Evolutionary conservation across 106 monocot species (phyloP).

Genomic region (Vanilla planifolia): DNA sequence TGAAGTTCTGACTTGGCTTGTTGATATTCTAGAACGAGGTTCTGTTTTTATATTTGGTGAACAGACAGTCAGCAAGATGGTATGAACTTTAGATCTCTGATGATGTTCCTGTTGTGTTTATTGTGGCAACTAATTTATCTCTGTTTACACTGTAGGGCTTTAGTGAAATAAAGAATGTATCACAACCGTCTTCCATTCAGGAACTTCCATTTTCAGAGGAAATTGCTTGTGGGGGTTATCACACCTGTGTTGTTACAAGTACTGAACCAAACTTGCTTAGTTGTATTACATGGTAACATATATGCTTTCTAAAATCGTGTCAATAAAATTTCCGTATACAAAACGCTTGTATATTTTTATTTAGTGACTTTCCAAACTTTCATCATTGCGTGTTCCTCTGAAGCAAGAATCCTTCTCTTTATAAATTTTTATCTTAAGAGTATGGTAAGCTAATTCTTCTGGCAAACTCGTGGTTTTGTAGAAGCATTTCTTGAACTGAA

Average conservation of each 20-base stretch:
- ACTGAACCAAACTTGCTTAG: slow-evolving; percentile 4
- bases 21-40: slow-evolving; percentile 54
- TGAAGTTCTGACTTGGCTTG: neutral
- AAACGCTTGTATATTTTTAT: too few species aligned
- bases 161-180: slow-evolving; percentile 44
- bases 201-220: slow-evolving; percentile 68
- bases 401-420: too few species aligned
- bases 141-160: slow-evolving; percentile 42
- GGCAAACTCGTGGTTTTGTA: too few species aligned
- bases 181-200: slow-evolving; percentile 35
- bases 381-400: too few species aligned
- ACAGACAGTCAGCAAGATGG: slow-evolving; percentile 46
- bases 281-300: slow-evolving; percentile 1
- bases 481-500: too few species aligned
- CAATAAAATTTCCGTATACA: too few species aligned
- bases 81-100: slow-evolving; percentile 10
- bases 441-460: too few species aligned
- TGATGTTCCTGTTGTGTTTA: neutral
- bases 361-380: too few species aligned
- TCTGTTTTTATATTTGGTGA: slow-evolving; percentile 83
- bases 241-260: slow-evolving; percentile 90
- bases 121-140: neutral
- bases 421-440: too few species aligned
- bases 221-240: slow-evolving; percentile 98
- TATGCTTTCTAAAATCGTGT: neutral